Base-by-base conservation (phyloP, 2,329 filamentous ascomycete species). In the Talaromyces verruculosus region DNA sequence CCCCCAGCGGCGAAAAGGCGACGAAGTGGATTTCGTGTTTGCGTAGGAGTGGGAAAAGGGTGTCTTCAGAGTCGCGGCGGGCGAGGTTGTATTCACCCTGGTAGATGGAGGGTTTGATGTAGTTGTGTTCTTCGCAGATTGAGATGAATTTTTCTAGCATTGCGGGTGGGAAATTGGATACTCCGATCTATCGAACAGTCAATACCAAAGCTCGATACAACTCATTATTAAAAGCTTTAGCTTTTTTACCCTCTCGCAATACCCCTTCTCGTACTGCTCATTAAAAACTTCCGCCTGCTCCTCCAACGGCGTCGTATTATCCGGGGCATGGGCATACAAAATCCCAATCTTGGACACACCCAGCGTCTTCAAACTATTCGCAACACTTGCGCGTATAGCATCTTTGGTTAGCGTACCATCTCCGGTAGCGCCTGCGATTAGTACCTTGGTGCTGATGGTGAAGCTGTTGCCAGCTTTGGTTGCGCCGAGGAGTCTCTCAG, bases 41-140 rank as follows among this genome's bases (percentile, higher is more conserved):
- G 15, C 75, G 75, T 5, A 81, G 70, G 0, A 78, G 66, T 0
- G 79, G 80, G 13, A 79, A 70, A 3, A 81, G 69, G 13, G 70
- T 68, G 2, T 69, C 71, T 63, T 82, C 80, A 61, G 72, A 71
- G 5, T 72, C 72, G 5, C 79, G 78, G 7, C 74, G 73, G 7
- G 80, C 67, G 4, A 78, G 65, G 64, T 74, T 80, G 67, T 81
- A 81, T 13, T 75, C 72, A 35, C 78, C 79, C 55, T 82, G 79
- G 60, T 81, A 82, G 63, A 74, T 77, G 5, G 67, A 72, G 0
- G 79, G 79, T 60, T 79, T 78, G n/a, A 70, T 66, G 70, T 74
- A 79, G 41, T 69, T 71, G 2, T 78, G 72, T 49, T 71, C 53
- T 22, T 78, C 76, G 68, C 75, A 77, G 17, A 79, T 67, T 4